Conservation (phyloP, 345 rosid genomes). For the Limnanthes douglasii region DNA sequence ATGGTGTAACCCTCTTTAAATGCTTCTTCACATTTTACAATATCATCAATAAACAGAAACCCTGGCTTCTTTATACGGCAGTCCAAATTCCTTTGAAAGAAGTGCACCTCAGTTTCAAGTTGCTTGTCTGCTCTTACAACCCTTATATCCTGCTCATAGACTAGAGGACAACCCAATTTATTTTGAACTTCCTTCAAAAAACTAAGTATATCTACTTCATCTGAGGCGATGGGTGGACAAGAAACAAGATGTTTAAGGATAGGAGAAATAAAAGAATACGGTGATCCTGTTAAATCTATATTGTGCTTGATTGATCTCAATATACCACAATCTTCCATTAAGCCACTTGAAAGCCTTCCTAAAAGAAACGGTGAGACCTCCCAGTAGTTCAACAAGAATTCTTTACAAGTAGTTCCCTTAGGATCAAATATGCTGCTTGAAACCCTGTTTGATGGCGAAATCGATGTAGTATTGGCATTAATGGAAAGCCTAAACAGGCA, state of each 20-base stretch:
- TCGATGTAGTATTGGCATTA: conserved; percentile 1
- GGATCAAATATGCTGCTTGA: conserved; percentile 22
- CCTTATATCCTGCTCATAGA: conserved; percentile 37
- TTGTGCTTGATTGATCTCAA: conserved; percentile 15
- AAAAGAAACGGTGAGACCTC: conserved; percentile 27
- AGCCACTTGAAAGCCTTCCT: conserved; percentile 10
- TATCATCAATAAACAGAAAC: conserved; percentile 10
- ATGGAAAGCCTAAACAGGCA: conserved; percentile 37
- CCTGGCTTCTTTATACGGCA: conserved; percentile 5
- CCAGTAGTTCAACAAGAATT: conserved; percentile 27
- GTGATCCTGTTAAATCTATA: conserved; percentile 8
- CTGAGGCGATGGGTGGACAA: conserved; percentile 40
- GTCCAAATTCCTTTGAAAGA: conserved; percentile 11
- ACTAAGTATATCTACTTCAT: conserved; percentile 31
- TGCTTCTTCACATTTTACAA: conserved; percentile 33
- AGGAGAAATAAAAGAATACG: conserved; percentile 16
- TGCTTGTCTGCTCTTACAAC: conserved; percentile 28
- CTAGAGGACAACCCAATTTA: conserved; percentile 32
- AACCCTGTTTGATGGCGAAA: conserved; percentile 9
- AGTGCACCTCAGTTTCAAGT: conserved; percentile 25
- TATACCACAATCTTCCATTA: conserved; percentile 12
- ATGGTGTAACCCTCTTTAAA: conserved; percentile 32
- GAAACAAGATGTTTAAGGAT: conserved; percentile 22
- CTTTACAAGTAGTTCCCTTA: conserved; percentile 14
- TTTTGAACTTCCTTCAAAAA: conserved; percentile 26